phyloP scores from a whole-genome alignment of 805 yeast genomes.

The Pichia cabralensis region DNA sequence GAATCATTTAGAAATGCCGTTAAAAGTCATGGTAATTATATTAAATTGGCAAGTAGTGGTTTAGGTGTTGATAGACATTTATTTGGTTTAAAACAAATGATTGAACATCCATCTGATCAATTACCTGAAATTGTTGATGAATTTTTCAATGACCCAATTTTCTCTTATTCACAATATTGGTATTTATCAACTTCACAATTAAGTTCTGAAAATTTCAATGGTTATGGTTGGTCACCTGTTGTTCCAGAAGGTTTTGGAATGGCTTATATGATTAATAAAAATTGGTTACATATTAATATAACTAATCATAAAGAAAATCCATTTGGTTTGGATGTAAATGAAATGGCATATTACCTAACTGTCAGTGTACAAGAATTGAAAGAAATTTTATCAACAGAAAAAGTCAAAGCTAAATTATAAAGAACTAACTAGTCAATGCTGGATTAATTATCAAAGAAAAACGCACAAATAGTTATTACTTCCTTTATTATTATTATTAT shows the following conservation, averaged over 20 bases:
- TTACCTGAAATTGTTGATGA: conserved; percentile 32
- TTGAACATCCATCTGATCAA: conserved; percentile 40
- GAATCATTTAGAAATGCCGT: conserved; percentile 63
- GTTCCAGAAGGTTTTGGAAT: conserved; percentile 88
- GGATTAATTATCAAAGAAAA: no score
- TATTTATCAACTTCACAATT: conserved; percentile 81
- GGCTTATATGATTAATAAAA: conserved; percentile 84
- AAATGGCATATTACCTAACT: conserved; percentile 57
- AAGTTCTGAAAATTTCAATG: conserved; percentile 74
- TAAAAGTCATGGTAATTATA: conserved; percentile 62
- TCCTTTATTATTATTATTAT: no score
- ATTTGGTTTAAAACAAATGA: conserved; percentile 73
- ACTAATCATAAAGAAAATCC: conserved; percentile 59
- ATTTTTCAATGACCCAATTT: conserved; percentile 68
- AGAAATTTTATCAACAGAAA: conserved; percentile 37
- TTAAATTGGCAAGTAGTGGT: conserved; percentile 73
- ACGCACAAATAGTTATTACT: no score
- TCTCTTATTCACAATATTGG: conserved; percentile 74
- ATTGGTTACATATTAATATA: conserved; percentile 79
- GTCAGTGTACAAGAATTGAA: conserved; percentile 77
- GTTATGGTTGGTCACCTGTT: conserved; percentile 95
- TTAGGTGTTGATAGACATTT: conserved; percentile 90
- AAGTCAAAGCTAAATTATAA: conserved; percentile 19
- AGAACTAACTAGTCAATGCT: no score
- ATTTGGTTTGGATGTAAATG: conserved; percentile 43